Evolutionary conservation across 257 asterid species (phyloP), one percentile per base, ranked within the genome.

Genomic region (Ehretia macrophylla): DNA sequence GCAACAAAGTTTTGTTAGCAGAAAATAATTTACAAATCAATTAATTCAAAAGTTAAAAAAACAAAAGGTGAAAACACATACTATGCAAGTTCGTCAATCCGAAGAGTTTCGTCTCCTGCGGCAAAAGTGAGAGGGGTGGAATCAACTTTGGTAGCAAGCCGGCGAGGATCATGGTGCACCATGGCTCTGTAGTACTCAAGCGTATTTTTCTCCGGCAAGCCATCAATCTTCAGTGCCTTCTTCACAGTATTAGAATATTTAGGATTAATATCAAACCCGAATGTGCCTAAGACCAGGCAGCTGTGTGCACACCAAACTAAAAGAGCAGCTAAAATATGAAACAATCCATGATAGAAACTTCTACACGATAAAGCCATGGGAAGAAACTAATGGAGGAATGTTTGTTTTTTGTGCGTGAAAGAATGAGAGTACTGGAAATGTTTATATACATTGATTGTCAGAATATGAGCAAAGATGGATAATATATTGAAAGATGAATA

Each of bases 111-210:
- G 65, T 92, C 87, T 55, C 87, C 69, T 18, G 73, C 88, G 0
- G 57, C 10, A 69, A 92, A 88, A 52, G 79, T 69, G 62, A 84
- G 73, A 20, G 63, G 62, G 21, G 79, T 10, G 42, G 78, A n/a
- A 38, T 54, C 56, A 55, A 70, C 71, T 49, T 83, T 10, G 65
- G 70, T 79, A 55, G 94, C 85, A 14, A 82, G 93, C 62, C 75
- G 90, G 51, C 93, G 95, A 44, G 82, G 84, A 75, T 92, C 98
- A 49, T 93, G 95, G 72, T 80, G 85, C 19, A 84, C 94, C 98
- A 87, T 75, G 76, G 93, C 91, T 58, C 94, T 63, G 78, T 72
- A 86, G 81, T 86, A 92, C 52, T 84, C 93, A 40, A 75, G 63
- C 10, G 76, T 57, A 0, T 78, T 88, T 70, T 79, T 84, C 52